Evolutionary conservation across 2,329 filamentous ascomycete genomes (phyloP).

Genomic region (Trichoderma oligosporum): DNA sequence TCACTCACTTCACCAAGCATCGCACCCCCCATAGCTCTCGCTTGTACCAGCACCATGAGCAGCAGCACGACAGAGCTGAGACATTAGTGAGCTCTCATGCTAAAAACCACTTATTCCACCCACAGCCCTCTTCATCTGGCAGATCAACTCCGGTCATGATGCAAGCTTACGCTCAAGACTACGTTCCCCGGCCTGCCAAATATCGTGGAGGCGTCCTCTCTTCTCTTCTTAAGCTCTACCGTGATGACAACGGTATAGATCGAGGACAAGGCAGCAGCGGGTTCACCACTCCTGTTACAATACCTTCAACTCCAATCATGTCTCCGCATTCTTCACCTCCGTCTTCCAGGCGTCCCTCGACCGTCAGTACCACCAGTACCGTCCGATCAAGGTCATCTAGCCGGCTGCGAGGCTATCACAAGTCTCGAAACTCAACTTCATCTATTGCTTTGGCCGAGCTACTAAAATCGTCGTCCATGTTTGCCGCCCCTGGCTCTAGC

Average conservation of each 20-base stretch:
- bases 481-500: slow-evolving; percentile 46
- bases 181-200: slow-evolving; percentile 62
- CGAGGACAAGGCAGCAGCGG: slow-evolving; percentile 36
- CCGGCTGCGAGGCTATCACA: slow-evolving; percentile 41
- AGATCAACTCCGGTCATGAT: slow-evolving; percentile 40
- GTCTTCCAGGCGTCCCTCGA: slow-evolving; percentile 40
- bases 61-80: slow-evolving; percentile 33
- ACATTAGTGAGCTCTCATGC: slow-evolving; percentile 36
- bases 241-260: slow-evolving; percentile 41
- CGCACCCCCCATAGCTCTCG: slow-evolving; percentile 25
- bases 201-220: slow-evolving; percentile 72
- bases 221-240: slow-evolving; percentile 67
- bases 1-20: slow-evolving; percentile 21
- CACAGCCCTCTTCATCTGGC: slow-evolving; percentile 32
- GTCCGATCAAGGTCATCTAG: slow-evolving; percentile 34
- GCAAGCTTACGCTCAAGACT: slow-evolving; percentile 50
- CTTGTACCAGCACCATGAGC: slow-evolving; percentile 24
- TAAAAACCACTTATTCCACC: slow-evolving; percentile 31
- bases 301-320: slow-evolving; percentile 37
- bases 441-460: slow-evolving; percentile 48
- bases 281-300: slow-evolving; percentile 39
- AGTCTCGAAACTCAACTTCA: slow-evolving; percentile 41
- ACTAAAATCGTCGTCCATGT: slow-evolving; percentile 52
- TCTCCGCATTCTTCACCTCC: slow-evolving; percentile 43
- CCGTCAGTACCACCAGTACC: slow-evolving; percentile 28